Percentiles rank a stretch among this genome's conserved stretches.
Evolutionary conservation across 352 stramenopile genomes (phyloP).

Genomic region (Phytophthora capsici): DNA sequence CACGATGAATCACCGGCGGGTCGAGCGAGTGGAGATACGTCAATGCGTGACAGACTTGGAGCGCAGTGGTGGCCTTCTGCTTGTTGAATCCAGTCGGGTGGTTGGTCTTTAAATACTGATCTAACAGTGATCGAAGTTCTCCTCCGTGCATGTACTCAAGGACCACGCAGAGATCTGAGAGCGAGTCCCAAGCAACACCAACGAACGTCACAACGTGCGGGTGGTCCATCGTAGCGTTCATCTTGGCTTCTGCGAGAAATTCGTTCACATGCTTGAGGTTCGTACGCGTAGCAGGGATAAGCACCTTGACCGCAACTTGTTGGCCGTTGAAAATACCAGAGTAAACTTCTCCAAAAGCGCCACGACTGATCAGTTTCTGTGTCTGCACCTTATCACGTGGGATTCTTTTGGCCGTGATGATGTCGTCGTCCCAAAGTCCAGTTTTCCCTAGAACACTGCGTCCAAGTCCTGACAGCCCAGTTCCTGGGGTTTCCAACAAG

Average conservation of each 20-base stretch:
- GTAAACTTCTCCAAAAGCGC: slow-evolving; percentile 51
- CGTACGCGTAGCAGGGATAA: slow-evolving; percentile 16
- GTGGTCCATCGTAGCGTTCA: slow-evolving; percentile 57
- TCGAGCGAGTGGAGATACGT: slow-evolving; percentile 35
- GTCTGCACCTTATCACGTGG: slow-evolving; percentile 44
- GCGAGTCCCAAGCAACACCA: slow-evolving; percentile 57
- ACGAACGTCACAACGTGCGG: slow-evolving; percentile 58
- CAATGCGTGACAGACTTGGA: slow-evolving; percentile 26
- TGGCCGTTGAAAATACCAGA: slow-evolving; percentile 41
- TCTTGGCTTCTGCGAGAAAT: slow-evolving; percentile 55
- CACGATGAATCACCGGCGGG: slow-evolving; percentile 34
- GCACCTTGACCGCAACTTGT: slow-evolving; percentile 58
- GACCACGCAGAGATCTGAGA: slow-evolving; percentile 45
- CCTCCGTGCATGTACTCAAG: slow-evolving; percentile 49
- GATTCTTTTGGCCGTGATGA: slow-evolving; percentile 40
- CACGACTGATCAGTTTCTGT: slow-evolving; percentile 42
- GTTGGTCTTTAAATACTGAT: slow-evolving; percentile 24
- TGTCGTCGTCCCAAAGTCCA: slow-evolving; percentile 40
- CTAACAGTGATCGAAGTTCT: slow-evolving; percentile 39
- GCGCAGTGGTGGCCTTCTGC: slow-evolving; percentile 39
- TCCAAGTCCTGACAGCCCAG: slow-evolving; percentile 2
- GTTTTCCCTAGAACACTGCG: slow-evolving; percentile 17
- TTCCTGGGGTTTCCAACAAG: slow-evolving; percentile 19
- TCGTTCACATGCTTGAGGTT: slow-evolving; percentile 44
- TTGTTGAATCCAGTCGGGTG: slow-evolving; percentile 36